Evolutionary conservation across 2,329 filamentous ascomycete species (phyloP).

Genomic region (Alternaria novae-zelandiae): DNA sequence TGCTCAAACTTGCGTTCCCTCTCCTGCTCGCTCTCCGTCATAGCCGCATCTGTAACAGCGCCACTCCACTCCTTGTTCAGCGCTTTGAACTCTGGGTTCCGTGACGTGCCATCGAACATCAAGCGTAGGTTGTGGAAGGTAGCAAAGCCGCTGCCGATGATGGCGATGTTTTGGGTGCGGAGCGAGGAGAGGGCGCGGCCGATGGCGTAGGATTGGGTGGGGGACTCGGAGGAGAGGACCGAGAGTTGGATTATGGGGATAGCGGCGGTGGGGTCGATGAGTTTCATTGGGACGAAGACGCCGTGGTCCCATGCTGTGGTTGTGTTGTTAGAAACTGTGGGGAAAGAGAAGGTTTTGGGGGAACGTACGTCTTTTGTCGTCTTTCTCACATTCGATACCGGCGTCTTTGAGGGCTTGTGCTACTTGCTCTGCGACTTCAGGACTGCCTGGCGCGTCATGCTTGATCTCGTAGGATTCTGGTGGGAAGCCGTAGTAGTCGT

Average conservation of each 20-base stretch:
- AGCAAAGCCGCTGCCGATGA: slow-evolving; percentile 67
- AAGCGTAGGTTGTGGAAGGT: slow-evolving; percentile 62
- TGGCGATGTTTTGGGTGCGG: slow-evolving; percentile 61
- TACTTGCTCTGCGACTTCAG: slow-evolving; percentile 60
- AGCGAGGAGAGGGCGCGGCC: slow-evolving; percentile 60
- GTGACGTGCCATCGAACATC: slow-evolving; percentile 50
- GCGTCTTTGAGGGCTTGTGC: slow-evolving; percentile 53
- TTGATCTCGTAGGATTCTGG: slow-evolving; percentile 61
- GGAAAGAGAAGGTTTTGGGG: neutral
- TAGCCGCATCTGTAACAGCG: slow-evolving; percentile 53
- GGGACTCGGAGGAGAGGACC: slow-evolving; percentile 60
- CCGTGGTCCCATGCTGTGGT: slow-evolving; percentile 64
- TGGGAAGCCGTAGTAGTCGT: slow-evolving; percentile 68
- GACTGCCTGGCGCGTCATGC: slow-evolving; percentile 64
- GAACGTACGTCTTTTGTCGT: slow-evolving; percentile 41
- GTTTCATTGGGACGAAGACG: slow-evolving; percentile 64
- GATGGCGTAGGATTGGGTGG: slow-evolving; percentile 58
- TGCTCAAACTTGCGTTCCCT: slow-evolving; percentile 51
- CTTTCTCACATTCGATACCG: slow-evolving; percentile 51
- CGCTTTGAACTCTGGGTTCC: slow-evolving; percentile 38
- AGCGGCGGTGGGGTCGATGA: slow-evolving; percentile 60
- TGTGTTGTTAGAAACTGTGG: neutral
- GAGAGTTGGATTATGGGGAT: slow-evolving; percentile 65
- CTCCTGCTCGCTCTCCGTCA: slow-evolving; percentile 41
- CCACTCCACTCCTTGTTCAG: slow-evolving; percentile 55